phyloP scores from a whole-genome alignment of 345 rosid species.

The Salix arbutifolia region DNA sequence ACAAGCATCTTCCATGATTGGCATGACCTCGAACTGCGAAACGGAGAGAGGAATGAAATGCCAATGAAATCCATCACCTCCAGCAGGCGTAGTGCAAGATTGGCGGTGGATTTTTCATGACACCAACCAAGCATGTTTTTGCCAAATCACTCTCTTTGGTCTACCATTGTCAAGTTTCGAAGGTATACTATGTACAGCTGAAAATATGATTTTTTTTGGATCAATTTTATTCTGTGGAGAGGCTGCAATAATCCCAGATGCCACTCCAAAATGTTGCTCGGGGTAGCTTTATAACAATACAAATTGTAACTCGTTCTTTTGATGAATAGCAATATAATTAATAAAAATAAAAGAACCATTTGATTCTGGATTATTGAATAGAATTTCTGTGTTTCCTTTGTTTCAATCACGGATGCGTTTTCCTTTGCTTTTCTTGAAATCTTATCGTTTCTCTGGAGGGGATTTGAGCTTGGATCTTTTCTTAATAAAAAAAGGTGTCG shows the following conservation, averaged over 20 bases:
- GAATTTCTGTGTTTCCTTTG: background rate
- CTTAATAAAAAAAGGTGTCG: background rate
- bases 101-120: background rate
- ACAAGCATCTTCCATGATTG: background rate
- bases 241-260: background rate
- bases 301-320: background rate
- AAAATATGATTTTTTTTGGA: background rate
- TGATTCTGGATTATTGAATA: background rate
- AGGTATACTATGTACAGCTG: constrained; percentile 24
- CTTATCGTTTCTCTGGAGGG: background rate
- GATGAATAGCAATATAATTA: background rate
- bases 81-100: background rate
- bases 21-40: background rate
- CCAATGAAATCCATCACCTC: background rate
- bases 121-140: constrained; percentile 6
- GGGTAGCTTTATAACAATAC: background rate
- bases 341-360: background rate
- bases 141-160: constrained; percentile 8
- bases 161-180: background rate
- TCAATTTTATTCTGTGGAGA: constrained; percentile 11
- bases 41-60: background rate
- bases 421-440: background rate
- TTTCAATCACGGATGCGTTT: background rate
- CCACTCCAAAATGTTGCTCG: background rate
- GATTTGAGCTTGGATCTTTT: background rate